These are phyloP conservation scores for Kwoniella dejecticola DNA, from an alignment of 768 basidiomycete genomes.

Conservation along the genomic window DNA sequence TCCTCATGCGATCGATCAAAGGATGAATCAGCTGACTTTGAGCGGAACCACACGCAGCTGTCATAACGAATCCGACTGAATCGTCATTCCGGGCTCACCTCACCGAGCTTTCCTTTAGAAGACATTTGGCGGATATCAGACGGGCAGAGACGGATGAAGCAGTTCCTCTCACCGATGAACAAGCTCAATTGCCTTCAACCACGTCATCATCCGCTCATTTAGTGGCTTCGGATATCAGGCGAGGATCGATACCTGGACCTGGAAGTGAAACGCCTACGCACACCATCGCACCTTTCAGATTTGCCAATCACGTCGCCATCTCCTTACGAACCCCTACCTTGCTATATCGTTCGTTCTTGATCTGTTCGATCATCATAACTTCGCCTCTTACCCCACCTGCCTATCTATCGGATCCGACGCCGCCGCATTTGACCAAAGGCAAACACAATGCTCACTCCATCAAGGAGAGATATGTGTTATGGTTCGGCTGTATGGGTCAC, in stretches of 20 bases:
- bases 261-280: conserved; percentile 26
- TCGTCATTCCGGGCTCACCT: conserved; percentile 90
- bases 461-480: conserved; percentile 33
- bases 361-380: conserved; percentile 77
- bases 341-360: conserved; percentile 78
- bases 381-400: conserved; percentile 39
- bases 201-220: background rate
- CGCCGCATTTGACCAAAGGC: conserved; percentile 12
- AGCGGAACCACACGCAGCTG: no score
- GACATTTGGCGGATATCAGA: conserved; percentile 84
- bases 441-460: conserved; percentile 18
- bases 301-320: conserved; percentile 88
- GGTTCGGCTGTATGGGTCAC: conserved; percentile 43
- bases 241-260: background rate
- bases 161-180: conserved; percentile 7
- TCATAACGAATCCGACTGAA: conserved; percentile 92
- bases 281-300: conserved; percentile 60
- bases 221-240: background rate
- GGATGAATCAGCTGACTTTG: background rate
- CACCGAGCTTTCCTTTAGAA: conserved; percentile 95
- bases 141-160: conserved; percentile 49
- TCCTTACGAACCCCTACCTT: conserved; percentile 89
- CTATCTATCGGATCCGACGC: conserved; percentile 32
- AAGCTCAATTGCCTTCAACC: conserved; percentile 9
- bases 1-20: no score